Evolutionary conservation across 2,329 filamentous ascomycete genomes (phyloP), one percentile per base, ranked within the genome.

Genomic region (Fusarium fujikuroi): DNA sequence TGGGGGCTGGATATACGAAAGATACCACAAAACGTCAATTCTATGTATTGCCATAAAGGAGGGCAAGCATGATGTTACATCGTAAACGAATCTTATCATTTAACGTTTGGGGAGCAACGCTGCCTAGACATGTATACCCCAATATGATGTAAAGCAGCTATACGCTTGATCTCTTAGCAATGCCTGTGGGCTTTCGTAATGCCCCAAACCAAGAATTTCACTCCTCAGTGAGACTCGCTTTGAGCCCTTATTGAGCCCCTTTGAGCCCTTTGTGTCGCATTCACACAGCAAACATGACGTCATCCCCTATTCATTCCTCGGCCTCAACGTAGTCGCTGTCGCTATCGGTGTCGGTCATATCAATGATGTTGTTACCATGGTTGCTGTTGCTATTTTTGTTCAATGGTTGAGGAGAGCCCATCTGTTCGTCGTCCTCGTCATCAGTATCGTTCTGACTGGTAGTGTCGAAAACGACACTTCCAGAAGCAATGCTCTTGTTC

Each of bases 391-490:
- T 14, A 16, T 39, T 28, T 10, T 18, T 40, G 9, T 53, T 16
- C 23, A 53, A 11, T 19, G 23, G 18, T 37, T 16, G 34, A 39
- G 23, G 50, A 39, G 23, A 21, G 10, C 23, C 34, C 34, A 40
- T 54, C 7, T 54, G 34, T 10, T 40, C 23, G 28, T 39, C 30
- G 3, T 44, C 42, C 12, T 25, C 39, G 23, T 36, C n/a, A 16
- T 34, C 36, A 44, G 40, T 25, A 25, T 19, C 40, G 37, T 39
- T 30, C 30, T 34, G 34, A 16, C 28, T 32, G 9, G 23, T 53
- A 34, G 78, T 76, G 5, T 76, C 66, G 14, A 80, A 66, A 0
- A 43, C 49, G 5, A 81, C 70, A 34, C 75, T 75, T 28, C 75
- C 52, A 3, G 63, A 60, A 3, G 69, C 78, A 8, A 81, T 43